Conservation (phyloP, 345 rosid genomes). For the Eucalyptus sideroxylon region DNA sequence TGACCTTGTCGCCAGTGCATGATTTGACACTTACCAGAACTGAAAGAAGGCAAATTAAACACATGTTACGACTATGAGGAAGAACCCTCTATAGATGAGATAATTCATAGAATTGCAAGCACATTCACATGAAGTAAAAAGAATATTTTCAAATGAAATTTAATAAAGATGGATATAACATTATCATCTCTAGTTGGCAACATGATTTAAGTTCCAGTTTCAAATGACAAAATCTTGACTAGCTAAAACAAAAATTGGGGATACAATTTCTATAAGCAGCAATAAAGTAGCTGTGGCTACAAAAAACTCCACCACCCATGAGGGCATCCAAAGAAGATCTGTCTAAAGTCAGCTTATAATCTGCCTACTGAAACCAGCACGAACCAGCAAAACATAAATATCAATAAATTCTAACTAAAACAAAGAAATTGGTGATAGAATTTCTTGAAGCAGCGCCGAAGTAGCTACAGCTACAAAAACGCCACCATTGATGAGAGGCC, state of each 20-base stretch:
- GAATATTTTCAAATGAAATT: not conserved
- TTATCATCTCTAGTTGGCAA: not conserved
- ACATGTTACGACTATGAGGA: not conserved
- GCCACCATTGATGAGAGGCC: not conserved
- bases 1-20: conserved; percentile 98
- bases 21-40: conserved; percentile 88
- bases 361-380: not conserved
- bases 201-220: not conserved
- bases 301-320: not conserved
- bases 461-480: not conserved
- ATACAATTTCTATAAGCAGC: not conserved
- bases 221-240: not conserved
- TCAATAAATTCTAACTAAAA: not conserved
- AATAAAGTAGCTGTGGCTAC: not conserved
- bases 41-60: conserved; percentile 13
- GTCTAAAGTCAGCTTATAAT: not conserved
- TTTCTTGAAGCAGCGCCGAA: not conserved
- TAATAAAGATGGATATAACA: not conserved
- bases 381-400: not conserved
- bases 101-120: not conserved
- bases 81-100: not conserved
- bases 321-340: not conserved
- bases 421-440: not conserved
- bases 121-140: not conserved
- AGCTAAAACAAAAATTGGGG: not conserved